Evolutionary conservation across 2,329 filamentous ascomycete genomes (phyloP).

Genomic region (Ceratocystis ficicola): DNA sequence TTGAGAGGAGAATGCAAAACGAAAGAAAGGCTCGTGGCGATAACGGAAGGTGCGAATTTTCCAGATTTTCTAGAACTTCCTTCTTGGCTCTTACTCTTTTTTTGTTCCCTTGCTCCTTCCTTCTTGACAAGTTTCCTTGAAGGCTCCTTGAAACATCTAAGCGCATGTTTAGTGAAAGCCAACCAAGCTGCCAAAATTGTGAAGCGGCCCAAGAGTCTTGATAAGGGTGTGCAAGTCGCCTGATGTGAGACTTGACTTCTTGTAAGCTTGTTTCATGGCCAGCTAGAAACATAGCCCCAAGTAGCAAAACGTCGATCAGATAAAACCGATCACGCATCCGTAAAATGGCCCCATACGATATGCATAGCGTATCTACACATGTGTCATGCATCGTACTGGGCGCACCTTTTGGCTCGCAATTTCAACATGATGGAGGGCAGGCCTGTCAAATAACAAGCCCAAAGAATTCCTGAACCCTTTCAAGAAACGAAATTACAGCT

Average conservation of each 20-base stretch:
- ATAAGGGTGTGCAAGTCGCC: too few species aligned
- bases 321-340: neutral
- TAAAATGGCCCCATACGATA: neutral
- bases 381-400: neutral
- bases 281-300: neutral
- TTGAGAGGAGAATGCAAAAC: neutral
- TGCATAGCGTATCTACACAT: neutral
- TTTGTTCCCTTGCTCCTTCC: neutral
- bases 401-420: neutral
- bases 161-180: conserved; percentile 6
- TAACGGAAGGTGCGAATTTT: neutral
- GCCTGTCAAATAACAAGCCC: neutral
- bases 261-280: conserved; percentile 1
- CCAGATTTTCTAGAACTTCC: neutral
- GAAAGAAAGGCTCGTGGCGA: conserved; percentile 1
- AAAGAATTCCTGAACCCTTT: neutral
- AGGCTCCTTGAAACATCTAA: conserved; percentile 21
- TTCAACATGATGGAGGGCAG: neutral
- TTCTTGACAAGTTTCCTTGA: conserved; percentile 13
- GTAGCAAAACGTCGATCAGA: neutral
- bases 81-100: neutral
- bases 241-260: neutral
- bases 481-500: neutral
- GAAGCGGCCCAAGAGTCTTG: too few species aligned
- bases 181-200: neutral